Conservation (phyloP, 345 rosid genomes). For the Barbarea vulgaris region DNA sequence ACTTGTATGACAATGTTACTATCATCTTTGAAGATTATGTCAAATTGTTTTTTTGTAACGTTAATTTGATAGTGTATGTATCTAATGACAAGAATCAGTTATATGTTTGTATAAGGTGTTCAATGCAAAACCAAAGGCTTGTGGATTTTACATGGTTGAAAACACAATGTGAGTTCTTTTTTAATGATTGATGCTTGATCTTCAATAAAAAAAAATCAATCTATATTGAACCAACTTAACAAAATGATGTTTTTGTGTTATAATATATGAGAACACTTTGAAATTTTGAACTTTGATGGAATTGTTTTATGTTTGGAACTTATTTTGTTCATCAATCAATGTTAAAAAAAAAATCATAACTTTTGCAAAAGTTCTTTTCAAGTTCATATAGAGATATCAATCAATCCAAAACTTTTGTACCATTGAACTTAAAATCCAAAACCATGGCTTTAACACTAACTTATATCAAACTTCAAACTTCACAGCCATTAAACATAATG, state of each 20-base stretch:
- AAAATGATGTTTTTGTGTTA: background rate
- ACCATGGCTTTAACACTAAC: background rate
- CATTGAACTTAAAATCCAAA: background rate
- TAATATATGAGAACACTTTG: too few relatives aligned
- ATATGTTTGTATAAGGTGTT: slow-evolving; percentile 45
- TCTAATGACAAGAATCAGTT: background rate
- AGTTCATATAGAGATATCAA: slow-evolving; percentile 2
- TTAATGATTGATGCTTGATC: background rate
- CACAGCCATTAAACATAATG: background rate
- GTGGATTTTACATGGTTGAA: slow-evolving; percentile 89
- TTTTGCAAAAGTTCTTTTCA: background rate
- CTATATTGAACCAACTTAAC: background rate
- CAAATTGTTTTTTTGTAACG: slow-evolving; percentile 8
- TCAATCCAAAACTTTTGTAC: slow-evolving; percentile 1
- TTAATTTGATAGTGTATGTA: background rate
- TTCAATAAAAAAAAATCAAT: background rate
- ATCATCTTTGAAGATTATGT: slow-evolving; percentile 95
- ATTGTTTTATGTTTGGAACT: background rate
- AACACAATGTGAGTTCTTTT: slow-evolving; percentile 61
- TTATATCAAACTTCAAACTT: background rate
- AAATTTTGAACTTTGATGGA: background rate
- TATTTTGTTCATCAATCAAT: background rate
- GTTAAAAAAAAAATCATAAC: background rate
- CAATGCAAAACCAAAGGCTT: slow-evolving; percentile 70
- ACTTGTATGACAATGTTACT: slow-evolving; percentile 80